Conservation (phyloP, 2,329 filamentous ascomycete species). For the Celoporthe dispersa region DNA sequence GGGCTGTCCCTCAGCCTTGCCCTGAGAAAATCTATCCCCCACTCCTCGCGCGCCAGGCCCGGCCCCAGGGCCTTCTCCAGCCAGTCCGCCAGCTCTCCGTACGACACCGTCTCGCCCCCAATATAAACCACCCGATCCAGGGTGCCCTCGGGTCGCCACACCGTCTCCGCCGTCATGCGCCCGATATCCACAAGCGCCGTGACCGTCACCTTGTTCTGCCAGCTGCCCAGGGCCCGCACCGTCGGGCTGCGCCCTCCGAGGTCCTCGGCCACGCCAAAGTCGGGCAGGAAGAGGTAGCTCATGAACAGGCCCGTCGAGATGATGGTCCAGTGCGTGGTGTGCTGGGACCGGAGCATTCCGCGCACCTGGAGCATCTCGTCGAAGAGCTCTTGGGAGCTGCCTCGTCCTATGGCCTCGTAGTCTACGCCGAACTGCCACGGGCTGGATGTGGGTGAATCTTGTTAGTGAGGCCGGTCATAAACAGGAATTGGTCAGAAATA, state of each 20-base stretch:
- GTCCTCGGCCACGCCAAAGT: conserved; percentile 65
- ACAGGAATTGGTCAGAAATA: no score
- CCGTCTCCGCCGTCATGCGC: conserved; percentile 58
- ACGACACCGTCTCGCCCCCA: conserved; percentile 66
- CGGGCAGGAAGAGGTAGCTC: conserved; percentile 67
- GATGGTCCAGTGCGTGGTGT: conserved; percentile 61
- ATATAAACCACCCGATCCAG: conserved; percentile 56
- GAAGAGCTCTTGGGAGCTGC: conserved; percentile 66
- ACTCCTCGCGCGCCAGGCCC: conserved; percentile 53
- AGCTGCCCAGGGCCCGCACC: conserved; percentile 61
- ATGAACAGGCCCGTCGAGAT: conserved; percentile 73
- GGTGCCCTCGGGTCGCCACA: conserved; percentile 46
- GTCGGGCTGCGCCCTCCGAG: conserved; percentile 37
- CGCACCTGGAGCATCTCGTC: conserved; percentile 69
- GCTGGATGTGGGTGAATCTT: background rate
- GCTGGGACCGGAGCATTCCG: conserved; percentile 52
- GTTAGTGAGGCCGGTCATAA: background rate
- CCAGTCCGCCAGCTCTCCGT: conserved; percentile 56
- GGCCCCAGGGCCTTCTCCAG: conserved; percentile 50
- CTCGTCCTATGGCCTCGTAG: conserved; percentile 66
- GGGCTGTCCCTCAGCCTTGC: conserved; percentile 52
- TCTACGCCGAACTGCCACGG: conserved; percentile 79
- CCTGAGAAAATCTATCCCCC: conserved; percentile 50
- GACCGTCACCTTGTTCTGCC: conserved; percentile 65
- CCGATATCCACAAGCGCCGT: conserved; percentile 70